Evolutionary conservation across 148 eudicot genomes (phyloP), one percentile per base, ranked within the genome.

Genomic region (Spergularia bocconei): DNA sequence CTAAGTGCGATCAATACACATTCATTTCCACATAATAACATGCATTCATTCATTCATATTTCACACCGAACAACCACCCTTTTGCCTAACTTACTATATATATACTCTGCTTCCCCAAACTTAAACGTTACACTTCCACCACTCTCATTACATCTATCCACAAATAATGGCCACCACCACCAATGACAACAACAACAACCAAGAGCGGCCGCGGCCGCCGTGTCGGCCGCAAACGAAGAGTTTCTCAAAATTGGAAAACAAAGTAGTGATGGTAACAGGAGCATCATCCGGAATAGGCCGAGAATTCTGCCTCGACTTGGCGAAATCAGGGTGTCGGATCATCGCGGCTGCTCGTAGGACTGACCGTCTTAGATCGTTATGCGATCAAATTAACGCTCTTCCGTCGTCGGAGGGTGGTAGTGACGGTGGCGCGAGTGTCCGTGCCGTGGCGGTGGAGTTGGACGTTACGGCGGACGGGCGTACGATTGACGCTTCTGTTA

Each of bases 221-320:
- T 71, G 76, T 79, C 72, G 61, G 72, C 56, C 6, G 51, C 36
- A 29, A 9, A 8, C 6, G 11, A 58, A 4, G 53, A 48, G 15
- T 33, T 69, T 51, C 13, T 54, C 81, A 10, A 87, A 85, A 25
- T 81, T 91, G 77, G 11, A 29, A 4, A 76, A 74, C 64, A 92
- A 88, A 36, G 88, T 92, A 38, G 91, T 91, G 20, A 69, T 90
- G 80, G 86, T 90, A 0, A 91, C 97, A 19, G 94, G 97, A 0
- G 94, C 94, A 1, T 91, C 97, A 0, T 77, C 97, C 1, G 97
- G 97, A 1, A 72, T 91, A 10, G 94, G 97, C 59, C 77, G 81
- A 9, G 90, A 88, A 21, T 84, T 90, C 79, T 90, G 97, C 58
- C 75, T 88, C 4, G 87, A 90, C 73, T 77, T 91, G 3, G 91